phyloP scores from a whole-genome alignment of 208 protist species.

The Wallacemonas sp. region DNA sequence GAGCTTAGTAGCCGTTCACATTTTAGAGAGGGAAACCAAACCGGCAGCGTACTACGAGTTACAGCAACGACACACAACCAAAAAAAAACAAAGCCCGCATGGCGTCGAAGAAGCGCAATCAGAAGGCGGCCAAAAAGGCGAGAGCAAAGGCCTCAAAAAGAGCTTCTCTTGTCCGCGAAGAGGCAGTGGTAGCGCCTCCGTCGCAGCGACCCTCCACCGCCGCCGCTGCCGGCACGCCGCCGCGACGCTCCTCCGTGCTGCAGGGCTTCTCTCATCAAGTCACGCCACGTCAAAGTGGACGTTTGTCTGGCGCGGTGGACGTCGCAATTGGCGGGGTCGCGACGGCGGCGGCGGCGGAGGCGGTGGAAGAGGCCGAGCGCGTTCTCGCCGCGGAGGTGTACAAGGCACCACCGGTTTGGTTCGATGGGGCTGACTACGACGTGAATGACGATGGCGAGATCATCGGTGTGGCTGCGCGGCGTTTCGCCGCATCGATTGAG shows the following conservation, averaged over 20 bases:
- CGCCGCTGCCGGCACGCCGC: neutral
- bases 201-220: neutral
- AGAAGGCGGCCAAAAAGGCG: neutral
- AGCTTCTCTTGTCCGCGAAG: neutral
- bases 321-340: constrained; percentile 1
- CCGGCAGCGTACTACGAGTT: too few species aligned
- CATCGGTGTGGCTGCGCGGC: constrained; percentile 6
- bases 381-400: neutral
- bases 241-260: constrained; percentile 1
- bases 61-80: too few species aligned
- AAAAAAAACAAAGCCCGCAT: constrained; percentile 11
- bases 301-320: neutral
- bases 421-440: constrained; percentile 12
- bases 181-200: neutral
- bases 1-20: too few species aligned
- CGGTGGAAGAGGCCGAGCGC: neutral
- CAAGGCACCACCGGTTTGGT: constrained; percentile 1
- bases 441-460: constrained; percentile 9
- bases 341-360: neutral
- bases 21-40: too few species aligned
- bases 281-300: neutral
- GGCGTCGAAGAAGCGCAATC: neutral
- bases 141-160: neutral
- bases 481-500: constrained; percentile 1
- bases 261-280: constrained; percentile 11